These are phyloP conservation scores for Paramecium biaurelia DNA, from an alignment of 73 alveolate species.

Conservation along the genomic window DNA sequence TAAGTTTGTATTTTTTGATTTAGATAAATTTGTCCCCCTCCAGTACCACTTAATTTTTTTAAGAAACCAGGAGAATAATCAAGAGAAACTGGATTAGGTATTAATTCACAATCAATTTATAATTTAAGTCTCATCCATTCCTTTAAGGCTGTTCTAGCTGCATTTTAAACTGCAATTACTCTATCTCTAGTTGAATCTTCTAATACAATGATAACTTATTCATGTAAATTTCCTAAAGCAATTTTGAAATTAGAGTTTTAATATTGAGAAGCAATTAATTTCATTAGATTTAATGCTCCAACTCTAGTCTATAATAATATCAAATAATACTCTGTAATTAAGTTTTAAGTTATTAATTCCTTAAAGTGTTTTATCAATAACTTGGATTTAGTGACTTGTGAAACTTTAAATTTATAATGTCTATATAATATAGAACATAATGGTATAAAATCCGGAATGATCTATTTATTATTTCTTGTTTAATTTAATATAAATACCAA, in stretches of 20 bases:
- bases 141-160: not conserved
- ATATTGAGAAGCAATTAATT: conserved; percentile 10
- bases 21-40: conserved; percentile 15
- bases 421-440: conserved; percentile 1
- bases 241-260: conserved; percentile 37
- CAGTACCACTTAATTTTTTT: conserved; percentile 22
- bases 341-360: not conserved
- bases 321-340: conserved; percentile 7
- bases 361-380: conserved; percentile 6
- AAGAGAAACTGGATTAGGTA: not conserved
- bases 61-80: conserved; percentile 1
- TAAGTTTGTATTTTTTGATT: not conserved
- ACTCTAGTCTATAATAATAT: conserved; percentile 27
- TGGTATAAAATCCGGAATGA: not conserved
- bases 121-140: conserved; percentile 43
- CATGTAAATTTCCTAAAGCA: conserved; percentile 23
- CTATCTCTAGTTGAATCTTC: conserved; percentile 39
- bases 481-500: not conserved
- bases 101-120: not conserved
- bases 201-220: conserved; percentile 18
- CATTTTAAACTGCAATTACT: conserved; percentile 29
- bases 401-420: not conserved
- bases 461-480: conserved; percentile 27
- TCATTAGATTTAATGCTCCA: conserved; percentile 25
- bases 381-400: not conserved